Percentiles rank a stretch among this genome's conserved stretches.
Conservation (phyloP, 495 filamentous ascomycete species). For the Penicillium salamii region DNA sequence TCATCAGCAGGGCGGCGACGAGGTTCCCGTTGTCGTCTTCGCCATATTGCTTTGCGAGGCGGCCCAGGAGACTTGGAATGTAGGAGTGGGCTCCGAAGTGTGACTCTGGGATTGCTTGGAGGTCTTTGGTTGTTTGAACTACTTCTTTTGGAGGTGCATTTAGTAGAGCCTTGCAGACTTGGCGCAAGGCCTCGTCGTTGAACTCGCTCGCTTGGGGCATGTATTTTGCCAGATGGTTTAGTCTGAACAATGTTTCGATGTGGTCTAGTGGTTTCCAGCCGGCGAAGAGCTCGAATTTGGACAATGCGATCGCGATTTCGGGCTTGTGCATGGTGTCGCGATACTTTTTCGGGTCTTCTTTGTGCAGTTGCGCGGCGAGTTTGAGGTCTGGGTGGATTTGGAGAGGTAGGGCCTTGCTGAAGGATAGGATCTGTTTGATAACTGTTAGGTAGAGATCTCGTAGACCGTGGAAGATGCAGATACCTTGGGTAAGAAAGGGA, state of each 20-base stretch:
- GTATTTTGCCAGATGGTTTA: constrained; percentile 53
- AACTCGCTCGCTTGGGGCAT: constrained; percentile 47
- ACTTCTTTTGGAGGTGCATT: constrained; percentile 51
- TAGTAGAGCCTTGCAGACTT: constrained; percentile 56
- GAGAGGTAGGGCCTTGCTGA: constrained; percentile 75
- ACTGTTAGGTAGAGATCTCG: background rate
- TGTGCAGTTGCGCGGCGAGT: constrained; percentile 61
- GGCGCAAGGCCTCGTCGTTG: constrained; percentile 59
- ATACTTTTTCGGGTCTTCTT: constrained; percentile 61
- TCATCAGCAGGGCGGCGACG: constrained; percentile 67
- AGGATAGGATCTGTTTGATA: constrained; percentile 60
- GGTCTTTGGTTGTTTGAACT: constrained; percentile 43
- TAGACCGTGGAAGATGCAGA: background rate
- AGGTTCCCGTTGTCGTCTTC: constrained; percentile 54
- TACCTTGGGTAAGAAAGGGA: constrained; percentile 76
- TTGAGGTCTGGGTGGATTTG: constrained; percentile 74
- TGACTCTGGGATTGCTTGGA: constrained; percentile 44
- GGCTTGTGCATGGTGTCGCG: constrained; percentile 78
- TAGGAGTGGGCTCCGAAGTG: constrained; percentile 54
- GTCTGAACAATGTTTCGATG: constrained; percentile 57
- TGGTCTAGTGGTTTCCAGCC: constrained; percentile 67
- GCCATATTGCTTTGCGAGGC: constrained; percentile 65
- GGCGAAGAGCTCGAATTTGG: constrained; percentile 76
- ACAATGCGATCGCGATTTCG: constrained; percentile 73
- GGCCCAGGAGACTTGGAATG: constrained; percentile 59